These are phyloP conservation scores for Pythium vanterpoolii DNA, from an alignment of 352 stramenopile genomes.

Conservation along the genomic window DNA sequence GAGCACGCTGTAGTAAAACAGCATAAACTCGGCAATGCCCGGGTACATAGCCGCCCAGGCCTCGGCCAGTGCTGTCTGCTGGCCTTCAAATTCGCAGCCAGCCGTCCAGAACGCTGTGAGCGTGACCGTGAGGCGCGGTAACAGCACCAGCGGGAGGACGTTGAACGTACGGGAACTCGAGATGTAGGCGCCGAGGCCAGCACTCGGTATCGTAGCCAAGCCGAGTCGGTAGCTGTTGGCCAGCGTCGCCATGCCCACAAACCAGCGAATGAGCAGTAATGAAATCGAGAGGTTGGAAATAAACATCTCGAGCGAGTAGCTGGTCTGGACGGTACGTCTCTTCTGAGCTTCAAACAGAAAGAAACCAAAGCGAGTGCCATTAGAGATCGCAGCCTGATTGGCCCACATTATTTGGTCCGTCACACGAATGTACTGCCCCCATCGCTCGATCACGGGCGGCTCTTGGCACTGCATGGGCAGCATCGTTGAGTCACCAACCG, in stretches of 20 bases:
- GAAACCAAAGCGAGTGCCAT: constrained; percentile 24
- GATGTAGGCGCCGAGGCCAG: constrained; percentile 23
- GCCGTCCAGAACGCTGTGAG: constrained; percentile 27
- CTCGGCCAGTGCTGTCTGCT: constrained; percentile 26
- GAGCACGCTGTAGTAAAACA: constrained; percentile 34
- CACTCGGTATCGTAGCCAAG: constrained; percentile 13
- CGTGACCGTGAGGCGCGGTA: constrained; percentile 25
- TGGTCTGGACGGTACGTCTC: constrained; percentile 12
- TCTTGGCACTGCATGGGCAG: constrained; percentile 9
- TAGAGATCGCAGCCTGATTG: constrained; percentile 19
- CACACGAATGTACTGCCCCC: constrained; percentile 11
- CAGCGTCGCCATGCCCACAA: constrained; percentile 21
- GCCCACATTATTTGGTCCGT: neutral
- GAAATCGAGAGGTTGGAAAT: constrained; percentile 35
- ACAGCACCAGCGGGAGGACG: constrained; percentile 19
- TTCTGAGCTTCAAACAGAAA: constrained; percentile 25
- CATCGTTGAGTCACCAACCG: neutral
- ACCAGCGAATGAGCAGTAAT: constrained; percentile 33
- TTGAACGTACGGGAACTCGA: constrained; percentile 25
- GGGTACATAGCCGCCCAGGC: constrained; percentile 39
- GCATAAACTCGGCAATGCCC: constrained; percentile 23
- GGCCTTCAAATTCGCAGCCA: constrained; percentile 34
- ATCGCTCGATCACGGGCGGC: constrained; percentile 1
- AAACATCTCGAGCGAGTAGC: constrained; percentile 33
- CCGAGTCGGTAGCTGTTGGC: constrained; percentile 11